These are phyloP conservation scores for Carex arenaria DNA, from an alignment of 202 grass and related monocot species.

Conservation along the genomic window DNA sequence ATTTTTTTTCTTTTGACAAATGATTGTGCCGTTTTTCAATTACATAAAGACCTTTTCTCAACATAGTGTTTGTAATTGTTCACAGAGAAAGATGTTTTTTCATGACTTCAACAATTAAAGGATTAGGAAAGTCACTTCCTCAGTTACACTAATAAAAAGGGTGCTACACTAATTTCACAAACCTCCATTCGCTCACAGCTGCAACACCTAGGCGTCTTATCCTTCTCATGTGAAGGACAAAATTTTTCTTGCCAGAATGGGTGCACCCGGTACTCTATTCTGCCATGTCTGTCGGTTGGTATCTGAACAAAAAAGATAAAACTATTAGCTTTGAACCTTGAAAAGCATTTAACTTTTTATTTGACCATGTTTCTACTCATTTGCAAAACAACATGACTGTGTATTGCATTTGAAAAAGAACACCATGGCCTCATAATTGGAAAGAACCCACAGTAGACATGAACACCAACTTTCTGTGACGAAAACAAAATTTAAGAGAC, in stretches of 20 bases:
- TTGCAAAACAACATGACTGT: background rate
- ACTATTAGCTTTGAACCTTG: background rate
- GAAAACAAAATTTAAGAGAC: background rate
- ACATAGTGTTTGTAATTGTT: background rate
- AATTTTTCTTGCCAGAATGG: slow-evolving; percentile 92
- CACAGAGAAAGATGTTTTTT: background rate
- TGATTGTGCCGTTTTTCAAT: background rate
- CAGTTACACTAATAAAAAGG: background rate
- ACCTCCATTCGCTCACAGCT: slow-evolving; percentile 97
- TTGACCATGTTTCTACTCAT: background rate
- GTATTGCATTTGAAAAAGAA: background rate
- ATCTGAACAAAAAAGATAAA: slow-evolving; percentile 39
- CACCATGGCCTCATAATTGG: background rate
- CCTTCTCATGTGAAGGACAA: slow-evolving; percentile 77
- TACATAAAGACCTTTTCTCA: background rate
- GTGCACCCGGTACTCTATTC: slow-evolving; percentile 75
- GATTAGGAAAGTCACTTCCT: background rate
- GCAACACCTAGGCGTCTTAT: slow-evolving; percentile 80
- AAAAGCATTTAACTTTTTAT: background rate
- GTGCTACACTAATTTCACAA: background rate
- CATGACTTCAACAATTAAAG: background rate
- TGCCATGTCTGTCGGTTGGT: slow-evolving; percentile 51
- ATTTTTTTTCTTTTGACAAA: background rate
- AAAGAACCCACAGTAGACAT: background rate
- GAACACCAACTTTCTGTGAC: background rate